Evolutionary conservation across 2,329 filamentous ascomycete species (phyloP).

Genomic region (Diaporthe amygdali): DNA sequence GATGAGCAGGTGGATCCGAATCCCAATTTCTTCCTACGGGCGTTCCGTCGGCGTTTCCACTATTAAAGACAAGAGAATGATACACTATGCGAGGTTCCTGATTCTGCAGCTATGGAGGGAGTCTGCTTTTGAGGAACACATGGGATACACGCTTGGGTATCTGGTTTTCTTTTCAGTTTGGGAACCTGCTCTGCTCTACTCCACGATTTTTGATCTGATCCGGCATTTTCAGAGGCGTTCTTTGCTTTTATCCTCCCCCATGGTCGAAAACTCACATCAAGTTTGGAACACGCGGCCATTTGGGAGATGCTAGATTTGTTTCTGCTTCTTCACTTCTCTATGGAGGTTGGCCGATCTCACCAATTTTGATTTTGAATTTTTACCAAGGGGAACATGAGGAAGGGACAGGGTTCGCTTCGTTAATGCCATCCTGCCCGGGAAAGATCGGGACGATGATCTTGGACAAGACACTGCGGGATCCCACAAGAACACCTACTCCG

Average conservation of each 20-base stretch:
- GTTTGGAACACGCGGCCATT: constrained; percentile 25
- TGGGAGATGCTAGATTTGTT: constrained; percentile 24
- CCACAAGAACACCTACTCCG: background rate
- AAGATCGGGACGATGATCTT: constrained; percentile 19
- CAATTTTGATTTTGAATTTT: constrained; percentile 13
- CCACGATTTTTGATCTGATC: constrained; percentile 22
- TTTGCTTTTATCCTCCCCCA: constrained; percentile 22
- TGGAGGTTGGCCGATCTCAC: constrained; percentile 24
- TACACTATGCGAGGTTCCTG: constrained; percentile 21
- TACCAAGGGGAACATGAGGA: constrained; percentile 9
- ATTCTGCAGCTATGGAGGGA: constrained; percentile 16
- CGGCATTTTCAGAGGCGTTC: constrained; percentile 23
- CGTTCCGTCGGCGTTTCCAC: constrained; percentile 24
- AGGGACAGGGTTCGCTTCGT: constrained; percentile 12
- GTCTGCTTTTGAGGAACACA: constrained; percentile 20
- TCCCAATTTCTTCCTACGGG: constrained; percentile 16
- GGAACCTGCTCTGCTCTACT: constrained; percentile 22
- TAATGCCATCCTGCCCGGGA: constrained; percentile 19
- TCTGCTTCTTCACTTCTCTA: constrained; percentile 26
- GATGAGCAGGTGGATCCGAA: constrained; percentile 18
- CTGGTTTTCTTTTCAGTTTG: constrained; percentile 23
- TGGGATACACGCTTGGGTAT: constrained; percentile 9
- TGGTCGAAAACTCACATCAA: constrained; percentile 20
- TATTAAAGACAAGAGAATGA: constrained; percentile 19
- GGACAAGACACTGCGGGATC: constrained; percentile 18